Conservation (phyloP, 2,329 filamentous ascomycete species). For the Fusarium paranaense region DNA sequence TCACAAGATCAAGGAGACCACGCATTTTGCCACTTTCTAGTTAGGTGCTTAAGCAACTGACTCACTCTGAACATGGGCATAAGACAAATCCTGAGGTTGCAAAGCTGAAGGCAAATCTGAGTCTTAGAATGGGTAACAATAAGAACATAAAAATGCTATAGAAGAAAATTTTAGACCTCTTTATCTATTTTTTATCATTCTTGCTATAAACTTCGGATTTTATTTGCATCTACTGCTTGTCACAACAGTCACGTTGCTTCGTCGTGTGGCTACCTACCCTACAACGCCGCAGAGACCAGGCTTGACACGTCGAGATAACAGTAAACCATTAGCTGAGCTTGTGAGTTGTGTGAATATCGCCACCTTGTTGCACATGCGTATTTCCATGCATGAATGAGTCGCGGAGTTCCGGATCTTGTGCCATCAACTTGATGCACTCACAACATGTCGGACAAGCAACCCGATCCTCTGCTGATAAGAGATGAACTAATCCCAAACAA, state of each 20-base stretch:
- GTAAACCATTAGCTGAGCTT: not conserved
- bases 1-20: not conserved
- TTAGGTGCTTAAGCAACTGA: accelerated
- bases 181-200: too few species aligned
- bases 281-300: not conserved
- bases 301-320: not conserved
- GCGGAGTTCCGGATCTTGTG: not conserved
- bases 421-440: not conserved
- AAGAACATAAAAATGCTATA: too few species aligned
- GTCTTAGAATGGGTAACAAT: not conserved
- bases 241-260: not conserved
- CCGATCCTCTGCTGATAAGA: not conserved
- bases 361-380: not conserved
- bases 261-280: not conserved
- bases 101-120: too few species aligned
- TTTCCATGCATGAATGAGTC: not conserved
- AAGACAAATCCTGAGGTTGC: too few species aligned
- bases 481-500: not conserved
- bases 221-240: too few species aligned
- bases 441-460: not conserved
- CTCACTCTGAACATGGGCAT: accelerated
- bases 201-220: too few species aligned
- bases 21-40: not conserved
- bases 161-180: not conserved
- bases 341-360: not conserved